Base-by-base conservation (phyloP, 2,329 filamentous ascomycete species). In the Hypoxylon sp. region DNA sequence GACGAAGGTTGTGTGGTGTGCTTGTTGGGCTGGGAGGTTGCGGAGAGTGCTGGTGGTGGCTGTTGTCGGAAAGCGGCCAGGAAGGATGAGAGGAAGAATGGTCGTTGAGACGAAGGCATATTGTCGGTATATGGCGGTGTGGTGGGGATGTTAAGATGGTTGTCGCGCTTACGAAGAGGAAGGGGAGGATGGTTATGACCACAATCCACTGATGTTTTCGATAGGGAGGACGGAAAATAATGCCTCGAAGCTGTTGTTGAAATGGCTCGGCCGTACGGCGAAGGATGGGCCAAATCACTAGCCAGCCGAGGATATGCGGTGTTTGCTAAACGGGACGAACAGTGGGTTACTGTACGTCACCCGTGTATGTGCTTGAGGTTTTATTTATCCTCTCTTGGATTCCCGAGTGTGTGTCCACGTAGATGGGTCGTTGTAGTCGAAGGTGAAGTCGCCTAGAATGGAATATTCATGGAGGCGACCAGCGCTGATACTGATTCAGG, bases 41-140 rank as follows among this genome's bases (percentile, higher is more conserved):
- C 75, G 29, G 75, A 71, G 1, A 78, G 71, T 1, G 76, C 67
- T 39, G 75, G 68, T 3, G 75, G 63, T 9, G 74, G 42, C 37
- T 77, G 76, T 62, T 72, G 76, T 10, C 77, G 74, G 62, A 78
- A 78, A 62, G 77, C 77, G 71, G 77, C 76, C n/a, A 79, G 63
- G 65, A 79, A 74, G 61, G 77, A 78, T 24, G 76, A 78, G 29
- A 79, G 74, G 70, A 78, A 78, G 71, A 78, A 79, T 9, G 77
- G 76, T 26, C 77, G 76, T 60, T 79, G 77, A 35, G 77, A 78
- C 13, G 77, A 78, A 42, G 76, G 73, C 76, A 79, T 74, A 46
- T 58, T 70, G 55, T 31, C 14, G 44, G 51, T 53, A 47, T 57
- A 50, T 66, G 42, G 19, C n/a, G 19, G 50, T 50, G 50, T 33